Base-by-base conservation (phyloP, 495 filamentous ascomycete genomes). In the Talaromyces adpressus region DNA sequence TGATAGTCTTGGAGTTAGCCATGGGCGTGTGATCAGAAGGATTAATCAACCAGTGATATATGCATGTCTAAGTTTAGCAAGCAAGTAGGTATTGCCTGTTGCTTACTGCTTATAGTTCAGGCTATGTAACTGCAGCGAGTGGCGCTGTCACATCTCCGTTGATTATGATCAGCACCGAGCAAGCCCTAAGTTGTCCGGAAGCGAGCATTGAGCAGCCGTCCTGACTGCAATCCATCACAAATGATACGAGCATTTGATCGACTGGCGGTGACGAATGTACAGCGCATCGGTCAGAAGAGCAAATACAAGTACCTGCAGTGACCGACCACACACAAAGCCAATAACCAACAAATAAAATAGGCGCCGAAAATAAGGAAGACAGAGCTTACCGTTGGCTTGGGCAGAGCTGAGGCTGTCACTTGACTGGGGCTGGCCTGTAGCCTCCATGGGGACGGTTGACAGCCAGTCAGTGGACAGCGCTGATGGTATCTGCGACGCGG, bases 11-110 rank as follows among this genome's bases (percentile, higher is more conserved):
- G 47, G 41, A 25, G 59, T 61, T n/a, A 62, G 45, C 47, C 14
- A 39, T 41, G 59, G 52, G 49, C 59, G 51, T 62, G 58, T 56
- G 58, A 65, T 52, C 52, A 56, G 45, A 20, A 49, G 8, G 45
- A 49, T 49, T 49, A 49, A 49, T 49, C 45, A 20, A 49, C 5
- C 45, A 18, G 45, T 20, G 45, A 20, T 18, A 20, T 20, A 49
- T 49, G 45, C 45, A 49, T 49, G 45, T 49, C 45, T 49, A 41
- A 16, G 36, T 41, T 41, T 41, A 16, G 36, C 36, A 41, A 41
- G 36, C 32, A 27, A 2, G 27, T 27, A 27, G 3, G 27, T 4
- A 27, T 27, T 27, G 8, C 12, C 3, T n/a, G n/a, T 36, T 2
- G 8, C 12, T 8, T 32, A 32, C 7, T 57, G 53, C 53, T 57